These are phyloP conservation scores for Amniculicola lignicola DNA, from an alignment of 495 filamentous ascomycete genomes.

Conservation along the genomic window DNA sequence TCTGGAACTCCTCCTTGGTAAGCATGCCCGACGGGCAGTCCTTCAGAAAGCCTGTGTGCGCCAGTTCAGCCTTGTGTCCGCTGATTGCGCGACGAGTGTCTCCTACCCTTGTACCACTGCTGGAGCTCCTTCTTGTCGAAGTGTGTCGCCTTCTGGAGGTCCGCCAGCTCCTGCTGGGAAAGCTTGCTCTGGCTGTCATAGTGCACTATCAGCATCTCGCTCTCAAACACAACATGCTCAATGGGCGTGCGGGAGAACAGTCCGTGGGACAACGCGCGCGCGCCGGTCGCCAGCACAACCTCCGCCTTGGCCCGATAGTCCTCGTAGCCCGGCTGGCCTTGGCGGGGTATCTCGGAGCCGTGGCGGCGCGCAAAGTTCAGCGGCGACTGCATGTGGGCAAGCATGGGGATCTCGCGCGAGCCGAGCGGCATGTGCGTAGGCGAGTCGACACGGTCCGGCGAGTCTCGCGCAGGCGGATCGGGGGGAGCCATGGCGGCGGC, in stretches of 20 bases:
- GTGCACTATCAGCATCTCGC: conserved; percentile 23
- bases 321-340: conserved; percentile 17
- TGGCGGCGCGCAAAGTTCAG: conserved; percentile 27
- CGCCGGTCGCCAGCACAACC: conserved; percentile 5
- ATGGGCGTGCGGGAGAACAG: conserved; percentile 5
- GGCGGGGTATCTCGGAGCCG: conserved; percentile 19
- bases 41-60: conserved; percentile 79
- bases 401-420: conserved; percentile 1
- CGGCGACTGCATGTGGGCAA: conserved; percentile 4
- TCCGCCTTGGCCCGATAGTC: conserved; percentile 13
- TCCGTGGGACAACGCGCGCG: conserved; percentile 5
- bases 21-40: conserved; percentile 96
- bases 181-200: conserved; percentile 63
- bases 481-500: conserved; percentile 3
- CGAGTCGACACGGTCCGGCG: not conserved
- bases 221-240: conserved; percentile 3
- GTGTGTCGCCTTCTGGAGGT: conserved; percentile 93
- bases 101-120: conserved; percentile 97
- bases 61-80: not conserved
- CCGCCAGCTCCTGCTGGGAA: conserved; percentile 86
- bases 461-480: too few species aligned
- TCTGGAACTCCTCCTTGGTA: conserved; percentile 97
- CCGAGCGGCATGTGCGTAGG: conserved; percentile 19
- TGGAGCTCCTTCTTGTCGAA: conserved; percentile 99
- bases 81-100: not conserved